Conservation (phyloP, 371 early-diverging fungal species). For the Mortierella sp. region DNA sequence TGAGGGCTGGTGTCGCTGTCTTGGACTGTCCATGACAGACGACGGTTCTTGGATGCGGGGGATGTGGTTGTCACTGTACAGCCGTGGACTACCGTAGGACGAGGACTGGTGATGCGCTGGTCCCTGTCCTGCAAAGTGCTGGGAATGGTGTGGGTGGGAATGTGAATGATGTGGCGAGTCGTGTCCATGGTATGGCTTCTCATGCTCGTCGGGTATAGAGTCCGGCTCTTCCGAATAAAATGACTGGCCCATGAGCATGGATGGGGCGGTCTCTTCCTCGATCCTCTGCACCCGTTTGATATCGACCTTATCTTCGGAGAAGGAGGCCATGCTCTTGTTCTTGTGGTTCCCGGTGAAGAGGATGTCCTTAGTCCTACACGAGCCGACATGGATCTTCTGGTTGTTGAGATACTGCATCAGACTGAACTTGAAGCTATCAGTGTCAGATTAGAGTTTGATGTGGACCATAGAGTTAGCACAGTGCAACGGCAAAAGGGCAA, state of each 20-base stretch:
- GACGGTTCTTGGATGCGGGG: conserved; percentile 46
- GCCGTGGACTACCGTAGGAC: conserved; percentile 19
- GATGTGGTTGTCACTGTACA: conserved; percentile 17
- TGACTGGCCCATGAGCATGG: conserved; percentile 39
- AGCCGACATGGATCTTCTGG: conserved; percentile 43
- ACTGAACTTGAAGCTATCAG: conserved; percentile 44
- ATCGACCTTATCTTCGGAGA: conserved; percentile 45
- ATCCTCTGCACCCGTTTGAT: conserved; percentile 14
- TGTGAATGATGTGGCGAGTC: too few relatives aligned
- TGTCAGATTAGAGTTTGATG: neutral
- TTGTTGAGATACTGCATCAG: conserved; percentile 37
- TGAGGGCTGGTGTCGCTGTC: conserved; percentile 10
- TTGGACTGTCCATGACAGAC: conserved; percentile 5
- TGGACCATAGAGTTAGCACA: neutral
- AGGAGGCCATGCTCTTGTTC: conserved; percentile 55
- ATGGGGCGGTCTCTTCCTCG: conserved; percentile 32
- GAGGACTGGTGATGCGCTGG: conserved; percentile 20
- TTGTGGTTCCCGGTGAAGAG: conserved; percentile 54
- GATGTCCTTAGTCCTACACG: conserved; percentile 52
- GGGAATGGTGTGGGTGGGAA: conserved; percentile 7
- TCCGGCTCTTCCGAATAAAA: conserved; percentile 51
- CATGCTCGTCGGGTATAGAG: conserved; percentile 45
- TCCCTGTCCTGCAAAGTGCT: conserved; percentile 4
- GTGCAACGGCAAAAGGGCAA: neutral
- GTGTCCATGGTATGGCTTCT: too few relatives aligned